Conservation (phyloP, 2,329 filamentous ascomycete genomes). For the Aureobasidium namibiae region DNA sequence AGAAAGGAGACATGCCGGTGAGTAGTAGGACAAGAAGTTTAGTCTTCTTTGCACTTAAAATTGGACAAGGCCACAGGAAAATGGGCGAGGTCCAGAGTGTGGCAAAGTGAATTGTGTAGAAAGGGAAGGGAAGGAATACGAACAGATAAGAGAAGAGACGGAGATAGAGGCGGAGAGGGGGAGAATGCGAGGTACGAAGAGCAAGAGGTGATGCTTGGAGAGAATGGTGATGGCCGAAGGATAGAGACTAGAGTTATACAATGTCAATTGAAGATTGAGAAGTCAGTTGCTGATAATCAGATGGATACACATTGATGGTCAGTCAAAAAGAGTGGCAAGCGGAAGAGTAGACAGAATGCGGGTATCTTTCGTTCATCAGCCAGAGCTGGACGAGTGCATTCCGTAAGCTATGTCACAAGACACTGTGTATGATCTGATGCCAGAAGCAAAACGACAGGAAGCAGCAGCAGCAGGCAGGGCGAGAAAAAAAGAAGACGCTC, state of each 20-base stretch:
- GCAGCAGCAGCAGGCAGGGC: not conserved
- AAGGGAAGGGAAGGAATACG: not conserved
- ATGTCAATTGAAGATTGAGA: not conserved
- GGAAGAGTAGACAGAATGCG: slow-evolving; percentile 1
- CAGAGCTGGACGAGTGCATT: slow-evolving; percentile 13
- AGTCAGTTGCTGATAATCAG: not conserved
- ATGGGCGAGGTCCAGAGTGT: slow-evolving; percentile 7
- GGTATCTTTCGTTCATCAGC: slow-evolving; percentile 7
- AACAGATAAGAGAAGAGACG: too few species aligned
- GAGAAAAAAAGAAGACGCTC: not conserved
- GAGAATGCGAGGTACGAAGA: not conserved
- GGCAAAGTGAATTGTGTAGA: not conserved
- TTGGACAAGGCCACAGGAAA: not conserved
- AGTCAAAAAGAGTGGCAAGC: not conserved
- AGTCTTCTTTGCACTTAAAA: slow-evolving; percentile 59
- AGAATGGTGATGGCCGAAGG: too few species aligned
- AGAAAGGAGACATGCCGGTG: slow-evolving; percentile 31
- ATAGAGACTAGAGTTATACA: too few species aligned
- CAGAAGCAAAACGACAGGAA: not conserved
- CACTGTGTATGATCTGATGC: not conserved
- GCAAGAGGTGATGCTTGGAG: not conserved
- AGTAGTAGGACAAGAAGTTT: slow-evolving; percentile 30
- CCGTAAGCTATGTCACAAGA: slow-evolving; percentile 13
- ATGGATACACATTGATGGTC: not conserved
- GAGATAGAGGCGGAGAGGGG: not conserved